phyloP scores from a whole-genome alignment of 2,329 filamentous ascomycete genomes.

The Fusarium goolgardi region DNA sequence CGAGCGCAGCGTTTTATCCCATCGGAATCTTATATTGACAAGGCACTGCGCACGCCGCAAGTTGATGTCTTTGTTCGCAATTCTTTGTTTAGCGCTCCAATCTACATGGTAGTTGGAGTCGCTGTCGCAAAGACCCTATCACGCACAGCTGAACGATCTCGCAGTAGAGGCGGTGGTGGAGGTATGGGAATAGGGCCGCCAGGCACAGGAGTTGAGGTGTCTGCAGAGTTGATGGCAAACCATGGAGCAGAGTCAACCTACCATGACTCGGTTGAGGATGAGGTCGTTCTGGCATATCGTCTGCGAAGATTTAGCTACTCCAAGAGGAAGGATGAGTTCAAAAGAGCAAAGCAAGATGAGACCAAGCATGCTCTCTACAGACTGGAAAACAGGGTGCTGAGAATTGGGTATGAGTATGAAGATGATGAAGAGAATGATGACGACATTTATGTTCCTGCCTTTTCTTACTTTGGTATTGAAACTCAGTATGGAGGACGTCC shows the following conservation, averaged over 20 bases:
- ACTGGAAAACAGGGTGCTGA: neutral
- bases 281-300: slow-evolving; percentile 31
- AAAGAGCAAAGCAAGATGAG: slow-evolving; percentile 18
- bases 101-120: slow-evolving; percentile 32
- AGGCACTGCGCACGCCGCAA: neutral
- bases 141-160: slow-evolving; percentile 6
- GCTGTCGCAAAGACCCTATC: slow-evolving; percentile 20
- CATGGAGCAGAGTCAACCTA: slow-evolving; percentile 12
- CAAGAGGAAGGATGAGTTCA: slow-evolving; percentile 15
- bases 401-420: neutral
- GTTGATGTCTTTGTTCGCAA: slow-evolving; percentile 8
- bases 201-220: slow-evolving; percentile 23
- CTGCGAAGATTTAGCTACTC: slow-evolving; percentile 29
- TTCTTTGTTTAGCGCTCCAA: slow-evolving; percentile 26
- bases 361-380: slow-evolving; percentile 6
- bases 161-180: slow-evolving; percentile 13
- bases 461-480: slow-evolving; percentile 14
- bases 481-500: neutral
- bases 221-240: slow-evolving; percentile 24
- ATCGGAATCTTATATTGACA: neutral
- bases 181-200: slow-evolving; percentile 29
- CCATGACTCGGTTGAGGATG: slow-evolving; percentile 11
- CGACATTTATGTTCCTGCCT: neutral
- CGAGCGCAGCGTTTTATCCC: slow-evolving; percentile 7
- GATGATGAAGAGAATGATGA: neutral